Evolutionary conservation across 192 early-diverging fungal genomes (phyloP), one percentile per base, ranked within the genome.

Genomic region (Gonapodya prolifera): DNA sequence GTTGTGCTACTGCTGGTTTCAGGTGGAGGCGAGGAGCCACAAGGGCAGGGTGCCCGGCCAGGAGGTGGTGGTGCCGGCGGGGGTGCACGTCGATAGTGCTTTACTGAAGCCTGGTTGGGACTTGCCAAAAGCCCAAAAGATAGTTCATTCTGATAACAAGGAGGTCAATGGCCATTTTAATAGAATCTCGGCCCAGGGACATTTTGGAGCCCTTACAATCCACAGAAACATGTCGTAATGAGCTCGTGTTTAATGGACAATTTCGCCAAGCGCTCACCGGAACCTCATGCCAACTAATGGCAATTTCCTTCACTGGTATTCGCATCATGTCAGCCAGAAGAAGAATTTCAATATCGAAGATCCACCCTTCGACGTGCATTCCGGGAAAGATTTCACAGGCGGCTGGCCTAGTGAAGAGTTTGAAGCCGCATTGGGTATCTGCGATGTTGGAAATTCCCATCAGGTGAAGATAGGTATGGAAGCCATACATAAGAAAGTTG

Each of bases 371-470:
- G 0, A 95, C 94, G 75, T 99, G 97, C 92, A 97, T 94, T 80
- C 90, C 89, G 29, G 91, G 88, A 78, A 96, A 95, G 35, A 99
- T 91, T 34, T 81, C 79, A 61, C 85, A 85, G 0, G 92, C 95
- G 0, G 95, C 87, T 30, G 82, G 80, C 23, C 97, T 89, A 0
- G 93, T 92, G 76, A 97, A 91, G 32, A 99, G 84, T 81, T 99
- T 99, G 88, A 99, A 99, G 1, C 97, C 97, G 82, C 97, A 99
- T 81, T 99, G 97, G 13, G 97, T 99, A 80, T 99, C 97, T 32
- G 91, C 90, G 79, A 99, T 93, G 0, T 88, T 87, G 29, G 91
- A 85, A 76, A 97, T 93, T 0, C 95, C 97, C 74, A 99, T 83
- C 13, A 96, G 78, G 75, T 91, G 91, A 69, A 99, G 90, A 79